Conservation (phyloP, 192 early-diverging fungal species). For the Radiomyces spectabilis region DNA sequence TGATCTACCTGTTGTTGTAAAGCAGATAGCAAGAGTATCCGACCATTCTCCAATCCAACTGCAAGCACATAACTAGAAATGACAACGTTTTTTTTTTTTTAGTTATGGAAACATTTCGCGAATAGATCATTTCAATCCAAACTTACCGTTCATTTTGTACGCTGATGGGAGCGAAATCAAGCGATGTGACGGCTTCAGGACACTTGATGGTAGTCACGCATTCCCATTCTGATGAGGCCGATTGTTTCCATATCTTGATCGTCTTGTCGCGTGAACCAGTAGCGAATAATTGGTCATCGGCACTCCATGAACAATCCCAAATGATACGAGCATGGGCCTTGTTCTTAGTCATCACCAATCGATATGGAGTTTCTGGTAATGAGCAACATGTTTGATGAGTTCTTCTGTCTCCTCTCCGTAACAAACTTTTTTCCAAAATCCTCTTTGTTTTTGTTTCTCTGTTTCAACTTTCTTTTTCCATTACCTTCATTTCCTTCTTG, state of each 20-base stretch:
- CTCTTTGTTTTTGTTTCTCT: not conserved
- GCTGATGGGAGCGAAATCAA: slow-evolving; percentile 69
- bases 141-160: slow-evolving; percentile 27
- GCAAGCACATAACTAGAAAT: slow-evolving; percentile 62
- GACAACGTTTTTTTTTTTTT: not conserved
- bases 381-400: not conserved
- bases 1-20: slow-evolving; percentile 4
- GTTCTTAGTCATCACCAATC: slow-evolving; percentile 41
- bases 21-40: slow-evolving; percentile 49
- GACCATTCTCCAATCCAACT: slow-evolving; percentile 77
- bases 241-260: slow-evolving; percentile 66
- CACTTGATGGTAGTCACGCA: slow-evolving; percentile 62
- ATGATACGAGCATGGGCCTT: slow-evolving; percentile 91
- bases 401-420: too few relatives aligned
- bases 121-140: not conserved
- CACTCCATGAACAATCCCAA: slow-evolving; percentile 84
- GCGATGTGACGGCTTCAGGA: slow-evolving; percentile 73
- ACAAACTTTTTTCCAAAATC: too few relatives aligned
- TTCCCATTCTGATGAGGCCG: slow-evolving; percentile 20
- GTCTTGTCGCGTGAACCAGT: slow-evolving; percentile 93
- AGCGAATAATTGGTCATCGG: slow-evolving; percentile 72
- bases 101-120: not conserved
- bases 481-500: slow-evolving; percentile 28
- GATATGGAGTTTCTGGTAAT: slow-evolving; percentile 40
- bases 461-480: too few relatives aligned